Evolutionary conservation across 208 protist genomes (phyloP), one percentile per base, ranked within the genome.

Genomic region (Tetramitus jugosus): DNA sequence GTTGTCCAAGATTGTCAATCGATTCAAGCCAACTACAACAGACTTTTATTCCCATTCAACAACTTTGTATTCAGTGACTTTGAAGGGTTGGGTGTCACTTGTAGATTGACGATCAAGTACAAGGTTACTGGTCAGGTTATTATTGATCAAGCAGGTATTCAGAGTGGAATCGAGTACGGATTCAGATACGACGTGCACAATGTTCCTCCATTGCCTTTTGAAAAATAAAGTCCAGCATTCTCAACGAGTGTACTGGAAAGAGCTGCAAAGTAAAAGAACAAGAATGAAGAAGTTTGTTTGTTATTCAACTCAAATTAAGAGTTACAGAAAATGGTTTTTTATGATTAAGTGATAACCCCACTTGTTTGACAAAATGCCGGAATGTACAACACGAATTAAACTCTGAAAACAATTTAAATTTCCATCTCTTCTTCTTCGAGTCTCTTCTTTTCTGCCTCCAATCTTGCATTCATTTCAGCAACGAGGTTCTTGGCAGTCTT

Each of bases 401-500:
- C n/a, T n/a, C n/a, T n/a, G n/a, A n/a, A n/a, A n/a, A n/a, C n/a
- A n/a, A n/a, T n/a, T n/a, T n/a, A n/a, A n/a, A n/a, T n/a, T n/a
- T n/a, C n/a, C n/a, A n/a, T n/a, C n/a, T n/a, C n/a, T n/a, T n/a
- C n/a, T n/a, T 69, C 31, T 17, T 46, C 26, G 17, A 56, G 26
- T 39, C 8, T 74, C 17, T 74, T 45, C 42, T 74, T 74, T 31
- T 56, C 42, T 37, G 3, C 42, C 3, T 35, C n/a, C 84, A 74
- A 88, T 84, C 64, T 86, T 85, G 7, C 84, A 84, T 35, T 86
- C 88, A 46, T 14, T 84, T 91, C 89, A 80, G 89, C 88, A 29
- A 94, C 89, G 74, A 98, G 87, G 65, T 87, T 83, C 76, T 91
- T 91, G 76, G 92, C 94, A 90, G 97, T 97, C 62, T 89, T 86